These are phyloP conservation scores for Aschersonia sp. DNA, from an alignment of 2,329 filamentous ascomycete species.

Conservation along the genomic window DNA sequence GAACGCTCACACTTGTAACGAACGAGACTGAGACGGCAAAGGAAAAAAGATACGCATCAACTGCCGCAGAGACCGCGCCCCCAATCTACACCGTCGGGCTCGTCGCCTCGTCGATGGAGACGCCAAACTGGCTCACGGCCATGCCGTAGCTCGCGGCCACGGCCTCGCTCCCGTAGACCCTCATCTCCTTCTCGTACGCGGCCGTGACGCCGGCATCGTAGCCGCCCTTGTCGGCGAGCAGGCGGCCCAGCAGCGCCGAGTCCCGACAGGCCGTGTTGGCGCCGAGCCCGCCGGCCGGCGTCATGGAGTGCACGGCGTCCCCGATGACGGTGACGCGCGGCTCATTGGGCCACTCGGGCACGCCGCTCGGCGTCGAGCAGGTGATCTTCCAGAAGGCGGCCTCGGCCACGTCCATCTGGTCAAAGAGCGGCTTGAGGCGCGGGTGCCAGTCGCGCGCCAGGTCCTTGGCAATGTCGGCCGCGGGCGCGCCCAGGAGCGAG, in stretches of 20 bases:
- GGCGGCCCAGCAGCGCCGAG: slow-evolving; percentile 35
- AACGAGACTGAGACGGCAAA: no score
- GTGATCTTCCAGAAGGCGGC: slow-evolving; percentile 55
- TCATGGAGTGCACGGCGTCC: slow-evolving; percentile 44
- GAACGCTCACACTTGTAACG: no score
- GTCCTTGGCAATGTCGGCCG: slow-evolving; percentile 41
- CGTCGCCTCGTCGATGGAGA: slow-evolving; percentile 28
- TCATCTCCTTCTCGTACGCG: slow-evolving; percentile 48
- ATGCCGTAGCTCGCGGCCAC: slow-evolving; percentile 38
- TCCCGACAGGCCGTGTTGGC: slow-evolving; percentile 43
- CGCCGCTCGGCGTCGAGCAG: slow-evolving; percentile 42
- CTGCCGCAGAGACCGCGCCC: no score
- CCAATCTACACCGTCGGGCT: neutral
- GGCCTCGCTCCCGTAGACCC: slow-evolving; percentile 40
- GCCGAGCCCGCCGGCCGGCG: slow-evolving; percentile 38
- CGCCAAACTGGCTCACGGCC: slow-evolving; percentile 27
- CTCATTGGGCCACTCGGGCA: slow-evolving; percentile 45
- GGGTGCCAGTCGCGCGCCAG: slow-evolving; percentile 41
- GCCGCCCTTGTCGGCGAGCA: slow-evolving; percentile 37
- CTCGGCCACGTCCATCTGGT: slow-evolving; percentile 39
- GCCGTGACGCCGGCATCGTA: slow-evolving; percentile 37
- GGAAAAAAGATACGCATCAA: no score
- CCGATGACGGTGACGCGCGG: slow-evolving; percentile 43
- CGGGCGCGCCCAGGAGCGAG: slow-evolving; percentile 38
- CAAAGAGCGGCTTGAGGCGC: slow-evolving; percentile 39